phyloP scores from a whole-genome alignment of 768 basidiomycete genomes.

The Fomitopsis pulvina region DNA sequence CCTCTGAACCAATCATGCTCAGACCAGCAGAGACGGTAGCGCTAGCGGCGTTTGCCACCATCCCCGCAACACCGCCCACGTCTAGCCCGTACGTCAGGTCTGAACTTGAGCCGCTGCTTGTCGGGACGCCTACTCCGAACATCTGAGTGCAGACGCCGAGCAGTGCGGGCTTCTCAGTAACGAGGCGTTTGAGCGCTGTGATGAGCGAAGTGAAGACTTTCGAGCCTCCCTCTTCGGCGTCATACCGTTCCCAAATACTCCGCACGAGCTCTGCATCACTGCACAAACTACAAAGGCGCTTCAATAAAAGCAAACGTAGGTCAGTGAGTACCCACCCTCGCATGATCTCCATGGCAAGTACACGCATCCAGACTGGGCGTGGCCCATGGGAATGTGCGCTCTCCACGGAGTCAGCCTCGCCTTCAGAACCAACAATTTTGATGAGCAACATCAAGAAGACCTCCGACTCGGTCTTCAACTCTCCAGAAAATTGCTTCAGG shows the following conservation, averaged over 20 bases:
- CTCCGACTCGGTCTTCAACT: slow-evolving; percentile 79
- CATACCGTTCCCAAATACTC: slow-evolving; percentile 75
- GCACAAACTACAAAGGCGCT: slow-evolving; percentile 45
- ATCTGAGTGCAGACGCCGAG: slow-evolving; percentile 79
- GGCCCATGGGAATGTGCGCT: slow-evolving; percentile 14
- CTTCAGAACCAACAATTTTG: slow-evolving; percentile 53
- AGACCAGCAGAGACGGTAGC: slow-evolving; percentile 81
- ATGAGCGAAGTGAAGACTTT: slow-evolving; percentile 76
- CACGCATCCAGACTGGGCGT: slow-evolving; percentile 81
- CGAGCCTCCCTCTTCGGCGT: slow-evolving; percentile 49
- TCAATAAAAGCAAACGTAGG: neutral
- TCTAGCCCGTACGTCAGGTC: slow-evolving; percentile 50
- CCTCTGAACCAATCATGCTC: slow-evolving; percentile 72
- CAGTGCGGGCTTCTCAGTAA: slow-evolving; percentile 83
- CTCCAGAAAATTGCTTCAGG: slow-evolving; percentile 81
- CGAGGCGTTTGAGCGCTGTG: slow-evolving; percentile 75
- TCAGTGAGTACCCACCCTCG: slow-evolving; percentile 49
- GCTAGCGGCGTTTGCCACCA: slow-evolving; percentile 78
- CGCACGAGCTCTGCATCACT: slow-evolving; percentile 75
- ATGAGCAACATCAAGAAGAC: slow-evolving; percentile 77
- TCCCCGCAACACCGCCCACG: slow-evolving; percentile 66
- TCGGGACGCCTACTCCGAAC: slow-evolving; percentile 65
- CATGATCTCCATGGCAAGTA: slow-evolving; percentile 89
- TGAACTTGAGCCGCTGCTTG: slow-evolving; percentile 27
- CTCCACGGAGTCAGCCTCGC: slow-evolving; percentile 17